Conservation (phyloP, 805 yeast species). For the Saccharomycopsis sp. region DNA sequence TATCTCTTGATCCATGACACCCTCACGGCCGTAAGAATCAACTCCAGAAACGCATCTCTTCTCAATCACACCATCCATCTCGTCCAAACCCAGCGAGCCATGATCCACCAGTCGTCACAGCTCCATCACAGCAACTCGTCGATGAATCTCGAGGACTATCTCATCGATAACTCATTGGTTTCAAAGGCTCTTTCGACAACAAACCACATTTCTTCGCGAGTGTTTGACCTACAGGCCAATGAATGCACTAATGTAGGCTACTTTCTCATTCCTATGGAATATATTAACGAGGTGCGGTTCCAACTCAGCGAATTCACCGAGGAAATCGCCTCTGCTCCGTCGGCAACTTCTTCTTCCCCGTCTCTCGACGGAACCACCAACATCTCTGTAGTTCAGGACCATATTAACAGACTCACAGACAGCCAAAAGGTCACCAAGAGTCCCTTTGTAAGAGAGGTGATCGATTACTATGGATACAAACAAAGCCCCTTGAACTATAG, state of each 20-base stretch:
- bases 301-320: constrained; percentile 4
- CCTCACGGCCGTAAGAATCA: background rate
- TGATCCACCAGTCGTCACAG: constrained; percentile 8
- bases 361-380: background rate
- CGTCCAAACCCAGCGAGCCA: constrained; percentile 7
- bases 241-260: constrained; percentile 10
- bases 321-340: background rate
- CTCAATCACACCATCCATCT: background rate
- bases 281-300: constrained; percentile 12
- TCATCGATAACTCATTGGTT: background rate
- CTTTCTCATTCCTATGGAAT: constrained; percentile 14
- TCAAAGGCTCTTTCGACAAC: background rate
- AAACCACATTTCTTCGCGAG: background rate
- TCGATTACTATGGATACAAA: background rate
- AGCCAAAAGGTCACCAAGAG: background rate
- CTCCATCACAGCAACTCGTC: constrained; percentile 6
- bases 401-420: background rate
- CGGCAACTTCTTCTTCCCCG: background rate
- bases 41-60: background rate
- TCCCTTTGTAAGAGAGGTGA: background rate
- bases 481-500: background rate
- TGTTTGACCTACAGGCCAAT: constrained; percentile 10
- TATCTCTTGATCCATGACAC: constrained; percentile 6
- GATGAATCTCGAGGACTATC: background rate
- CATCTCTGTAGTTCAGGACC: background rate